Evolutionary conservation across 2,329 filamentous ascomycete genomes (phyloP).

Genomic region (Bipolaris gigantea): DNA sequence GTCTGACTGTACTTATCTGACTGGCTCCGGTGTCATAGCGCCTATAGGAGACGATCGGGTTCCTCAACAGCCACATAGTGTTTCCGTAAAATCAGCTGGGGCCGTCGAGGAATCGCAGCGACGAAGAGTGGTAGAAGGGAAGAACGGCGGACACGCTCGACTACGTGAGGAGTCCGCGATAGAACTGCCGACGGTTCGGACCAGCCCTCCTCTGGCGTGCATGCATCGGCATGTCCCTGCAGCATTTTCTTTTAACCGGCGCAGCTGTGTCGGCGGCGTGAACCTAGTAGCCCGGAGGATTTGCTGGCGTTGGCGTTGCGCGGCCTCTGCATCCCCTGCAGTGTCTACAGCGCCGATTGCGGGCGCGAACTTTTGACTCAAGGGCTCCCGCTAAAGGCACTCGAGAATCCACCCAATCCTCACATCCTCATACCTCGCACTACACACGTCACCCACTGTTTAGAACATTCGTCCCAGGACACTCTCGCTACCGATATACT

Average conservation of each 20-base stretch:
- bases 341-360: slow-evolving; percentile 10
- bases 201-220: neutral
- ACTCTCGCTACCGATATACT: neutral
- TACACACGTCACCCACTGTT: slow-evolving; percentile 4
- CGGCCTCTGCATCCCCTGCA: slow-evolving; percentile 5
- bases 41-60: neutral
- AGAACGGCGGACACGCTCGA: neutral
- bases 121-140: neutral
- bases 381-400: slow-evolving; percentile 9
- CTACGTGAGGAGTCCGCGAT: neutral
- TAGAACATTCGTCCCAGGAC: neutral
- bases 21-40: neutral
- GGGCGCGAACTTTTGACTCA: slow-evolving; percentile 19
- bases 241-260: neutral
- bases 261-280: neutral
- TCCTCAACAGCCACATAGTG: no score
- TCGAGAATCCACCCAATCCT: slow-evolving; percentile 13
- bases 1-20: no score
- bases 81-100: neutral
- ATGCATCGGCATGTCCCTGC: slow-evolving; percentile 1
- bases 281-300: neutral
- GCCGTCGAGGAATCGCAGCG: neutral
- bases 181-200: neutral
- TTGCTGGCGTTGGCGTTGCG: slow-evolving; percentile 1
- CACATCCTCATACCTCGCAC: slow-evolving; percentile 12